Percentiles rank a stretch among this genome's conserved stretches.
Conservation (phyloP, 768 basidiomycete genomes). For the Coprinopsis cinerea region DNA sequence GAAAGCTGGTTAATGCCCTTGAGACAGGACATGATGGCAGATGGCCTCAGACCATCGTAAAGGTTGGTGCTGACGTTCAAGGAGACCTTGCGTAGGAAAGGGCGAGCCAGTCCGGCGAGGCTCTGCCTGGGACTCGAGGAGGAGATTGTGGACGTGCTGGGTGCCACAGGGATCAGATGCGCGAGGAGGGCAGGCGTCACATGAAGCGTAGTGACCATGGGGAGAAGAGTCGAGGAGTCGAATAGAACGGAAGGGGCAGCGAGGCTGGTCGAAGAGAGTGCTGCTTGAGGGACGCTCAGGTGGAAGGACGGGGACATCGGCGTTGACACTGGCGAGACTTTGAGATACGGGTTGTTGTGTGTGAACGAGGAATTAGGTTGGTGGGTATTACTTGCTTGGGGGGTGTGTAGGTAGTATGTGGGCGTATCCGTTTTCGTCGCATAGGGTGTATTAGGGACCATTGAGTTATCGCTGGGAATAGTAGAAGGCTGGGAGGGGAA, state of each 20-base stretch:
- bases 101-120: conserved; percentile 12
- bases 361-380: background rate
- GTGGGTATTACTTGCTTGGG: background rate
- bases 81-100: conserved; percentile 25
- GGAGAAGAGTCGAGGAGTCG: conserved; percentile 32
- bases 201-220: conserved; percentile 31
- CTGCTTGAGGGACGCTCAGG: conserved; percentile 7
- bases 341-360: background rate
- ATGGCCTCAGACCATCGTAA: conserved; percentile 40
- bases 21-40: conserved; percentile 30
- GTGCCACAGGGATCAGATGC: conserved; percentile 20
- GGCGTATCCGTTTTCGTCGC: background rate
- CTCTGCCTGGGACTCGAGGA: background rate
- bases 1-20: conserved; percentile 27
- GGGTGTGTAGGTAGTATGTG: background rate
- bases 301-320: conserved; percentile 12
- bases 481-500: conserved; percentile 7
- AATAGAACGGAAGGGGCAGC: conserved; percentile 17
- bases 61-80: conserved; percentile 40
- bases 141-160: conserved; percentile 7
- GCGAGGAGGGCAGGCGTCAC: conserved; percentile 30
- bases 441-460: background rate
- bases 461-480: background rate
- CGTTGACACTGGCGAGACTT: conserved; percentile 8
- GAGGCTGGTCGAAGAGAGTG: conserved; percentile 1